Evolutionary conservation across 2,329 filamentous ascomycete species (phyloP).

Genomic region (Zasmidium citrigriseum): DNA sequence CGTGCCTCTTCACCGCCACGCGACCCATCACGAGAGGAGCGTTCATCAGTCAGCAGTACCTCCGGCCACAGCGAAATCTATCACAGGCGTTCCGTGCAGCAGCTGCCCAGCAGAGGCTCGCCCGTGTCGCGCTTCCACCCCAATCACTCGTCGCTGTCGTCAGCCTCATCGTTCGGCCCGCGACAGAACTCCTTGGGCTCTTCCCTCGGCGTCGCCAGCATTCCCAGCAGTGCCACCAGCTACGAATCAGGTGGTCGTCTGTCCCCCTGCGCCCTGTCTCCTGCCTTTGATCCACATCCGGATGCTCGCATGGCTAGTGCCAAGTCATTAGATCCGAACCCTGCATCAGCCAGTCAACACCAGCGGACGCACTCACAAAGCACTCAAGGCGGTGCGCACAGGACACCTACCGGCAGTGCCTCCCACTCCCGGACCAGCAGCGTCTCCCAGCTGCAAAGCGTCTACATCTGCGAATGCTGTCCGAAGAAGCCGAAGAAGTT

Average conservation of each 20-base stretch:
- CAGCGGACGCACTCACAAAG: slow-evolving; percentile 45
- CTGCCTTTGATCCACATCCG: slow-evolving; percentile 56
- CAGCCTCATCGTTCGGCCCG: slow-evolving; percentile 62
- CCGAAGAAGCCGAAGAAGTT: slow-evolving; percentile 98
- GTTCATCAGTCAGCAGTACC: slow-evolving; percentile 46
- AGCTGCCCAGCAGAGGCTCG: slow-evolving; percentile 57
- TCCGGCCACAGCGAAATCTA: slow-evolving; percentile 50
- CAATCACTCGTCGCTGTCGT: slow-evolving; percentile 64
- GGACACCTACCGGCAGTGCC: slow-evolving; percentile 49
- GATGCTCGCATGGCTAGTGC: slow-evolving; percentile 56
- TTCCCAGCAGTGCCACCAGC: slow-evolving; percentile 66
- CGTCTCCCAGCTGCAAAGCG: slow-evolving; percentile 56
- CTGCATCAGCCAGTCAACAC: slow-evolving; percentile 42
- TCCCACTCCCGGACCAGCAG: slow-evolving; percentile 51
- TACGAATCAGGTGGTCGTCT: slow-evolving; percentile 63
- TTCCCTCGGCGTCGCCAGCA: slow-evolving; percentile 56
- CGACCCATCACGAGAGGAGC: slow-evolving; percentile 53
- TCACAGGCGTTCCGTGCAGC: slow-evolving; percentile 57
- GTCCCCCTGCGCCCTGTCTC: slow-evolving; percentile 62
- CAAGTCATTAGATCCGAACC: slow-evolving; percentile 45
- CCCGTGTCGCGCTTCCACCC: slow-evolving; percentile 57
- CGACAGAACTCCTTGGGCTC: slow-evolving; percentile 65
- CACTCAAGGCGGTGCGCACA: slow-evolving; percentile 39
- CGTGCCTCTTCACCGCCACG: slow-evolving; percentile 65
- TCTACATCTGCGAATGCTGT: slow-evolving; percentile 87